Conservation (phyloP, 1,284 basidiomycete genomes). For the Heliocybe sulcata region DNA sequence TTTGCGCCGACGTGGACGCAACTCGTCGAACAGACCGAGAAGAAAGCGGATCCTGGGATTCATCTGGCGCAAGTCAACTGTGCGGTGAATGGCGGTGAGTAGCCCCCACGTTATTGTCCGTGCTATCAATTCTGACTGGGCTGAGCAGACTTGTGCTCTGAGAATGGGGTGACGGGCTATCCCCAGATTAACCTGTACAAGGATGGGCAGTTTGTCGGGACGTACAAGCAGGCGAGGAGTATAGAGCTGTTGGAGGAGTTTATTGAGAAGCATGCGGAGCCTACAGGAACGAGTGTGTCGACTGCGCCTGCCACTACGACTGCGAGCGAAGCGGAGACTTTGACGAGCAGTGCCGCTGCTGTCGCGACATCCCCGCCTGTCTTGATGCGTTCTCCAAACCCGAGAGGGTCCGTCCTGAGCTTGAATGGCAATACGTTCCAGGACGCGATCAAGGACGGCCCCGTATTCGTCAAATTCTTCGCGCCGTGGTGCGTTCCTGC, state of each 20-base stretch:
- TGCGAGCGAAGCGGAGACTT: slow-evolving; percentile 9
- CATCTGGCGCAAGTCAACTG: slow-evolving; percentile 86
- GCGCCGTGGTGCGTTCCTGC: slow-evolving; percentile 66
- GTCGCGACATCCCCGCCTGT: background rate
- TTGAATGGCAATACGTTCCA: slow-evolving; percentile 49
- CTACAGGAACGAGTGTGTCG: slow-evolving; percentile 14
- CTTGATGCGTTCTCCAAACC: slow-evolving; percentile 30
- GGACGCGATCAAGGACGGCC: slow-evolving; percentile 43
- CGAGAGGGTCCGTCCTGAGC: slow-evolving; percentile 52
- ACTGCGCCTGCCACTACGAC: slow-evolving; percentile 7
- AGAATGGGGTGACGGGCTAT: slow-evolving; percentile 67
- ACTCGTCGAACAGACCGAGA: slow-evolving; percentile 53
- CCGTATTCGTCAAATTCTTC: slow-evolving; percentile 84
- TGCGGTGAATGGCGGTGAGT: slow-evolving; percentile 72
- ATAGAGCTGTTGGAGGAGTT: slow-evolving; percentile 43
- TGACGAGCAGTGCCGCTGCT: slow-evolving; percentile 8
- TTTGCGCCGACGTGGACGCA: slow-evolving; percentile 84
- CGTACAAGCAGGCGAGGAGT: slow-evolving; percentile 48
- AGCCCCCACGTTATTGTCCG: background rate
- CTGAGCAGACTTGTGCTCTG: slow-evolving; percentile 59
- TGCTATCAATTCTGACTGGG: background rate
- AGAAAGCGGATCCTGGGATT: slow-evolving; percentile 49
- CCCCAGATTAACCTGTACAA: slow-evolving; percentile 76
- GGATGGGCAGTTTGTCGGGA: slow-evolving; percentile 55
- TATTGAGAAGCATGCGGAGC: slow-evolving; percentile 32